phyloP scores from a whole-genome alignment of 768 basidiomycete genomes.

The Russula virescens region DNA sequence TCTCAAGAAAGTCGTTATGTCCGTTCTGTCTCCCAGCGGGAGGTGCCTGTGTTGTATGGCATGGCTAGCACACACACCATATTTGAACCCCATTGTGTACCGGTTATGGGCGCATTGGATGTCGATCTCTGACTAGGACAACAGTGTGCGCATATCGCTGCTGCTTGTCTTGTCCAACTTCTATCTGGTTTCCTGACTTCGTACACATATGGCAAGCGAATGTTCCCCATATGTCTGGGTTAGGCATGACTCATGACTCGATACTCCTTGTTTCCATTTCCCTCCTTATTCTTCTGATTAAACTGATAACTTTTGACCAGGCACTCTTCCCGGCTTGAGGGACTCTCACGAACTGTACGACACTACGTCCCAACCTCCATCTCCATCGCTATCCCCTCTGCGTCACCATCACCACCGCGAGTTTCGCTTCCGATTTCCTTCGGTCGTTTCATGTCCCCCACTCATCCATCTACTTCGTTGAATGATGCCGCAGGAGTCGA shows the following conservation, averaged over 20 bases:
- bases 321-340: slow-evolving; percentile 46
- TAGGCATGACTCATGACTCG: slow-evolving; percentile 2
- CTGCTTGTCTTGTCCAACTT: neutral
- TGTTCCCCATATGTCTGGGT: neutral
- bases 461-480: slow-evolving; percentile 21
- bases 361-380: slow-evolving; percentile 51
- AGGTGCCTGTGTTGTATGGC: neutral
- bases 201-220: neutral
- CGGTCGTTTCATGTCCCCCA: slow-evolving; percentile 38
- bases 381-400: slow-evolving; percentile 45
- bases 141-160: neutral
- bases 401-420: slow-evolving; percentile 43
- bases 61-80: neutral
- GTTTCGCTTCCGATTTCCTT: slow-evolving; percentile 46
- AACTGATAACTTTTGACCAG: slow-evolving; percentile 28
- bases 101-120: neutral
- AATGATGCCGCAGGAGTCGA: neutral
- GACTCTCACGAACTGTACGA: slow-evolving; percentile 48
- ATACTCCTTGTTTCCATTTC: slow-evolving; percentile 2
- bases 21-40: neutral
- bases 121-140: neutral
- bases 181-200: neutral
- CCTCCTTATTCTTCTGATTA: neutral
- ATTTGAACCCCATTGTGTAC: neutral
- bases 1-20: neutral